Percentiles rank a stretch among this genome's conserved stretches.
Conservation (phyloP, 1,284 basidiomycete genomes). For the Melampsora abietis-canadensis region DNA sequence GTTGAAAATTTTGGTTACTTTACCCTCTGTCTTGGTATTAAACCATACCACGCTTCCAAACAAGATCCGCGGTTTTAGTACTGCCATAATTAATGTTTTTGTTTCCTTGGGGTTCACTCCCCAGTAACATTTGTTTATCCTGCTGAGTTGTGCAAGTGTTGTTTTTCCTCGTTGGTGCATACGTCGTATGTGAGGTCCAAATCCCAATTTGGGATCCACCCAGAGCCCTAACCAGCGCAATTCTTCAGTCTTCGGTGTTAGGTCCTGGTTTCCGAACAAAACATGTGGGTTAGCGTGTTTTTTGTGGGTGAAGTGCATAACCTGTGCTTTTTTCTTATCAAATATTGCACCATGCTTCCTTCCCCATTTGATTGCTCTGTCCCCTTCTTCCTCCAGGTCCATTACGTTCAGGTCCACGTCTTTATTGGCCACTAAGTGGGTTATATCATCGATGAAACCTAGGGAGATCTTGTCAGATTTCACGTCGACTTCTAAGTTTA, state of each 20-base stretch:
- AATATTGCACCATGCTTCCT: constrained; percentile 14
- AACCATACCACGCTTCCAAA: not conserved
- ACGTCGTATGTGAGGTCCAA: not conserved
- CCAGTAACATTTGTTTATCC: not conserved
- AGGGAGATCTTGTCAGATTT: not conserved
- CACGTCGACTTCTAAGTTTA: not conserved
- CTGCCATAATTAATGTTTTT: no score
- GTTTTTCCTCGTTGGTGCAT: not conserved
- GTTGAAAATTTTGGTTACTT: not conserved
- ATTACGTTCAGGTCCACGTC: not conserved
- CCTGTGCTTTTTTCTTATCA: constrained; percentile 9
- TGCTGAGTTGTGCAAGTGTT: not conserved
- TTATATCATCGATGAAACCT: constrained; percentile 22
- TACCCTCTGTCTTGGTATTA: not conserved
- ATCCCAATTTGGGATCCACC: not conserved
- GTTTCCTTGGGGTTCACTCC: not conserved
- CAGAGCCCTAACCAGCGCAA: constrained; percentile 3
- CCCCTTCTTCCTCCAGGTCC: not conserved
- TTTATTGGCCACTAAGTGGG: not conserved
- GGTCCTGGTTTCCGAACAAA: not conserved
- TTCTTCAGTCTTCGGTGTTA: not conserved
- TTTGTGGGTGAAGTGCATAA: constrained; percentile 1
- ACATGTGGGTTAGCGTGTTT: not conserved
- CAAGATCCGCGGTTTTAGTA: not conserved
- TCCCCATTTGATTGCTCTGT: not conserved